These are phyloP conservation scores for Mycena chlorophos DNA, from an alignment of 768 basidiomycete genomes.

Conservation along the genomic window DNA sequence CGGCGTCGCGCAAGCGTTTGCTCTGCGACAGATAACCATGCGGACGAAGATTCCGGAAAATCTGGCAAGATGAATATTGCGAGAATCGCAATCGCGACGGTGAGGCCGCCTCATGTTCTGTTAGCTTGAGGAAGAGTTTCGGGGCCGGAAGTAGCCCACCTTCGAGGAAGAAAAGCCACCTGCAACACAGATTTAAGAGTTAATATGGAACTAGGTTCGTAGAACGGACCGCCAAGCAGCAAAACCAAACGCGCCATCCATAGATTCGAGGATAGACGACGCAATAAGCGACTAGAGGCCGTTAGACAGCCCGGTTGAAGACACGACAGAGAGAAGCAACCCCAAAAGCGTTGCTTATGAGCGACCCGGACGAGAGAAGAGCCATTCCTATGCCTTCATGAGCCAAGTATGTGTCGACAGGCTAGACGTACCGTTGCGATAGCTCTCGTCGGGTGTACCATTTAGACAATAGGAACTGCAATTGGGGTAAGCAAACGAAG, in stretches of 20 bases:
- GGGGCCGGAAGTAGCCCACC: neutral
- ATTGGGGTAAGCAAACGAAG: constrained; percentile 41
- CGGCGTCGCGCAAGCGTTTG: constrained; percentile 55
- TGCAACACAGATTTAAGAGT: constrained; percentile 23
- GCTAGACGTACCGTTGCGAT: constrained; percentile 40
- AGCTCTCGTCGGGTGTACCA: constrained; percentile 77
- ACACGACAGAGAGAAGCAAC: constrained; percentile 1
- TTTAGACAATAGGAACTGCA: constrained; percentile 54
- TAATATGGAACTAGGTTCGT: neutral
- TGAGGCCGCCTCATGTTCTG: constrained; percentile 50
- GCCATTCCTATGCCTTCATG: constrained; percentile 50
- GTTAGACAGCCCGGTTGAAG: neutral
- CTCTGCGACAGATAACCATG: constrained; percentile 61
- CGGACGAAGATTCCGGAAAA: constrained; percentile 56
- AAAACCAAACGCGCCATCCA: constrained; percentile 68
- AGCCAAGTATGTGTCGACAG: neutral
- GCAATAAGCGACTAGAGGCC: constrained; percentile 56
- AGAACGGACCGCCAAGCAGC: constrained; percentile 67
- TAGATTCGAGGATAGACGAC: constrained; percentile 67
- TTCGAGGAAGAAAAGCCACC: constrained; percentile 72
- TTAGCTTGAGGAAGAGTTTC: neutral
- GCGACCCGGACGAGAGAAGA: constrained; percentile 63
- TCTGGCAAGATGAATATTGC: constrained; percentile 72
- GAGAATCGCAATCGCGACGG: constrained; percentile 46
- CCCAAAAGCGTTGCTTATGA: constrained; percentile 83